phyloP scores from a whole-genome alignment of 371 early-diverging fungal species.

The Zopfochytrium polystomum region DNA sequence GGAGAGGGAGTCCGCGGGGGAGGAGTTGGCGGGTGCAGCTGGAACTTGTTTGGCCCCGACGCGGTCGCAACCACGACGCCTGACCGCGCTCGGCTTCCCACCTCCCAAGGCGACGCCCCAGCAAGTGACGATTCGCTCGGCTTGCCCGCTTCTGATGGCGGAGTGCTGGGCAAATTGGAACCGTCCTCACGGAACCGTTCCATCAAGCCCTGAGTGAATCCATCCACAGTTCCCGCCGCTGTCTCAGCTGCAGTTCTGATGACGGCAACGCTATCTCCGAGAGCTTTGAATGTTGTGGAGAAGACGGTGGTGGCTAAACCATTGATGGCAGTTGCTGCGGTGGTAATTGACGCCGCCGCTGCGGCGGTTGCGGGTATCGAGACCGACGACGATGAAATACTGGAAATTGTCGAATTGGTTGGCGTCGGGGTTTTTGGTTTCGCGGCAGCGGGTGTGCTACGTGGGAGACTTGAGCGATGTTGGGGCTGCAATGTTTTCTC shows the following conservation, averaged over 20 bases:
- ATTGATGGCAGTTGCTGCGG: conserved; percentile 14
- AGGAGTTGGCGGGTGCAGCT: no score
- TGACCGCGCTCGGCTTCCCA: no score
- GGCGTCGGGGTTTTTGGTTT: no score
- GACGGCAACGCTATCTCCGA: conserved; percentile 15
- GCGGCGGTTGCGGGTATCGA: background rate
- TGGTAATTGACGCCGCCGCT: conserved; percentile 3
- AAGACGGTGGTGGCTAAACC: conserved; percentile 19
- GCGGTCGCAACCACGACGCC: no score
- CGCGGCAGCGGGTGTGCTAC: no score
- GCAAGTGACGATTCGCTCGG: no score
- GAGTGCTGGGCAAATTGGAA: background rate
- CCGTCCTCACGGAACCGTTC: conserved; percentile 25
- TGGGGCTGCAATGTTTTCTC: background rate
- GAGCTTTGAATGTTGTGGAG: conserved; percentile 10
- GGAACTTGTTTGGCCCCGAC: no score
- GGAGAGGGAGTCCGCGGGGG: no score
- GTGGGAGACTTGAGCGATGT: no score
- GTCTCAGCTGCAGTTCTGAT: conserved; percentile 31
- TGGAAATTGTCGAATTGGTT: no score
- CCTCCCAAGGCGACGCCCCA: no score
- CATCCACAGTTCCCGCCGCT: conserved; percentile 41
- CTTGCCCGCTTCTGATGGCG: background rate
- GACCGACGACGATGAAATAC: no score
- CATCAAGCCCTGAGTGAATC: conserved; percentile 29